phyloP scores from a whole-genome alignment of 2,329 filamentous ascomycete genomes.

The Xylaria digitata region DNA sequence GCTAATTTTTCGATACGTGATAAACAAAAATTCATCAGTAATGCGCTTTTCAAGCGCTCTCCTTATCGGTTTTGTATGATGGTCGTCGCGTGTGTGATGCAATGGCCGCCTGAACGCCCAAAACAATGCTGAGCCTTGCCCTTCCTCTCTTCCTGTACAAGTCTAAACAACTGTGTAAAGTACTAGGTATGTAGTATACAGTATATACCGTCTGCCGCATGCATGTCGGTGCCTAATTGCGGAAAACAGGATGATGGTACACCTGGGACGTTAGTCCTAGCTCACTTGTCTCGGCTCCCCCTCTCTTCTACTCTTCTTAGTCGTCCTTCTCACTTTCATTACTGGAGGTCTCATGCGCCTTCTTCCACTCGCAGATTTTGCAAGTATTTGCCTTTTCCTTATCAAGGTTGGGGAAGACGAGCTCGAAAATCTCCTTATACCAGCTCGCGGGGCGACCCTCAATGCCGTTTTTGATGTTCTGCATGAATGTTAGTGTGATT shows the following conservation, averaged over 20 bases:
- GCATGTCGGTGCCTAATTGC: constrained; percentile 19
- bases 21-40: neutral
- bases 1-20: constrained; percentile 3
- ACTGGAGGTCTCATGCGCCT: constrained; percentile 57
- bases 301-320: constrained; percentile 23
- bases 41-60: constrained; percentile 7
- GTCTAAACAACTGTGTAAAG: constrained; percentile 26
- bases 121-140: constrained; percentile 31
- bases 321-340: constrained; percentile 53
- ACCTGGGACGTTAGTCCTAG: constrained; percentile 30
- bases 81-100: constrained; percentile 23
- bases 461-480: constrained; percentile 99
- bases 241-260: constrained; percentile 28
- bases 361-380: constrained; percentile 69
- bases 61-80: constrained; percentile 11
- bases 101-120: constrained; percentile 38
- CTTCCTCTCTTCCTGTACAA: constrained; percentile 26
- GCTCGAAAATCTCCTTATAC: constrained; percentile 93
- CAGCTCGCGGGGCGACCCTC: constrained; percentile 90
- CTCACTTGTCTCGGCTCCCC: constrained; percentile 36
- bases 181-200: constrained; percentile 33
- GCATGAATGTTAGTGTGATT: constrained; percentile 35
- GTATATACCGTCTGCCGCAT: constrained; percentile 31
- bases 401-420: constrained; percentile 88
- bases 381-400: constrained; percentile 78